These are phyloP conservation scores for Pascua guehoae DNA, from an alignment of 1,284 basidiomycete genomes.

Conservation along the genomic window DNA sequence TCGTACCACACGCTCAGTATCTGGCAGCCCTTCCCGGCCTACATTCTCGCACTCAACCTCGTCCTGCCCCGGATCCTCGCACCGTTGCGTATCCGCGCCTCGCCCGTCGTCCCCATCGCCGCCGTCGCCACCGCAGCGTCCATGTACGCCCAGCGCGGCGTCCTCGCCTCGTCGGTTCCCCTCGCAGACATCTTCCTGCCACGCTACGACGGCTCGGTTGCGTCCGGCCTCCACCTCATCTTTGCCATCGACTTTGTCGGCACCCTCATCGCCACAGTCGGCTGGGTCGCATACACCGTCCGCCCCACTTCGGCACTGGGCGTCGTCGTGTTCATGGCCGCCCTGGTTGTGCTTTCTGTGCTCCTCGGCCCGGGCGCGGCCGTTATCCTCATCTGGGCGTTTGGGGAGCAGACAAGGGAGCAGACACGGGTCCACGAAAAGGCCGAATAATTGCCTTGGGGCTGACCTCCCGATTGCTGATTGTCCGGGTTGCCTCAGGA, in stretches of 20 bases:
- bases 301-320: not conserved
- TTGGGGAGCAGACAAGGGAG: slow-evolving; percentile 5
- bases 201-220: not conserved
- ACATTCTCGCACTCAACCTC: slow-evolving; percentile 8
- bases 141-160: not conserved
- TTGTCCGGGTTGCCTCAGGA: too few relatives aligned
- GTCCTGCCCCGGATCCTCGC: slow-evolving; percentile 8
- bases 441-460: too few relatives aligned
- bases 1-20: slow-evolving; percentile 6
- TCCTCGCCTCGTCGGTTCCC: not conserved
- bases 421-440: too few relatives aligned
- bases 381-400: slow-evolving; percentile 12
- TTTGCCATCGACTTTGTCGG: slow-evolving; percentile 10
- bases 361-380: slow-evolving; percentile 12
- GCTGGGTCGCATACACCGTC: not conserved
- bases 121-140: slow-evolving; percentile 1
- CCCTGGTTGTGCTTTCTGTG: not conserved
- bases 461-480: too few relatives aligned
- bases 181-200: slow-evolving; percentile 10
- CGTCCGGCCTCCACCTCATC: slow-evolving; percentile 4
- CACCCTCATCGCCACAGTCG: not conserved
- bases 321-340: not conserved
- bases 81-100: not conserved
- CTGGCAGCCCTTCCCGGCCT: slow-evolving; percentile 20
- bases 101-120: slow-evolving; percentile 5